Conservation (phyloP, 768 basidiomycete species). For the Russula brevipes region DNA sequence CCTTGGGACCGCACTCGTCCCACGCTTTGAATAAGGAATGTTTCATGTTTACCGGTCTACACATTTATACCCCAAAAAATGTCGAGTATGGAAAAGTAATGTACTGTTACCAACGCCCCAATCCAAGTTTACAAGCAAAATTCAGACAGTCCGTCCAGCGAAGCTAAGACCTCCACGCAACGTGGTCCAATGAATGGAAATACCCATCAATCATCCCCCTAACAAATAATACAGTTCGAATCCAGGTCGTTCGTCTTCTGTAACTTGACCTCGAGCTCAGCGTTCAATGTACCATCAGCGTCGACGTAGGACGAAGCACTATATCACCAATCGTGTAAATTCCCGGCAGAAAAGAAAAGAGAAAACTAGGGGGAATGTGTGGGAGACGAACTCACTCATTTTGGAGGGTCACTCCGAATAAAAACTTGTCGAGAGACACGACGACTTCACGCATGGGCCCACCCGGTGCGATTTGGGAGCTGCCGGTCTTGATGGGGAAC, state of each 20-base stretch:
- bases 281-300: constrained; percentile 19
- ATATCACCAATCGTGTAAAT: background rate
- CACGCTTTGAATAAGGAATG: no score
- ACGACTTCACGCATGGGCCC: constrained; percentile 12
- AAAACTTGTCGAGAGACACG: constrained; percentile 13
- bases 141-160: background rate
- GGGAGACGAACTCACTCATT: constrained; percentile 13
- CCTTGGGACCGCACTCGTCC: no score
- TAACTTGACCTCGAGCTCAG: constrained; percentile 23
- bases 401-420: constrained; percentile 8
- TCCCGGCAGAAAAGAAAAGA: background rate
- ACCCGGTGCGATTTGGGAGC: constrained; percentile 2
- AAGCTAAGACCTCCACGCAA: background rate
- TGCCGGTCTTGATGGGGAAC: constrained; percentile 9
- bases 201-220: background rate
- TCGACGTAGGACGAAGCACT: constrained; percentile 20
- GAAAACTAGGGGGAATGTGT: background rate
- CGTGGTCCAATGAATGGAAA: background rate
- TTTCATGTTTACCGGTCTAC: no score
- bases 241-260: constrained; percentile 2
- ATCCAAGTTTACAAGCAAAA: background rate
- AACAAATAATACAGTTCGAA: constrained; percentile 23
- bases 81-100: background rate
- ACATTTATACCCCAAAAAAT: background rate
- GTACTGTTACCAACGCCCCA: background rate